Evolutionary conservation across 2,329 filamentous ascomycete genomes (phyloP).

Genomic region (Scedosporium minutisporum): DNA sequence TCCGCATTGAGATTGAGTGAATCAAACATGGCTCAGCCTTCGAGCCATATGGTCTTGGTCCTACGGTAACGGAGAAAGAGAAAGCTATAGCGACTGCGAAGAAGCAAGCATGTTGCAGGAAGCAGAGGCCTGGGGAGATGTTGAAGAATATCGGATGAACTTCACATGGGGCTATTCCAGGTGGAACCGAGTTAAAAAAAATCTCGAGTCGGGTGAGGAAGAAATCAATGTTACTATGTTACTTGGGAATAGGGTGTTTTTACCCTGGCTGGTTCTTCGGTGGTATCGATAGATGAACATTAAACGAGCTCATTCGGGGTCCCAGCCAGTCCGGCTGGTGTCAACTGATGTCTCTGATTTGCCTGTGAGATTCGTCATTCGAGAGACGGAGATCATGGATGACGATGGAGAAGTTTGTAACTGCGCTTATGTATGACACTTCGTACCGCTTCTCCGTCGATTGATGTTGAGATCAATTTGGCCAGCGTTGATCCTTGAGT

Average conservation of each 20-base stretch:
- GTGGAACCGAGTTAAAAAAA: background rate
- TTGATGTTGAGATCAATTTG: no score
- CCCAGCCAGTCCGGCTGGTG: no score
- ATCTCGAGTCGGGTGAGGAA: background rate
- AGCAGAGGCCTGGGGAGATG: background rate
- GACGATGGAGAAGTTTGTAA: no score
- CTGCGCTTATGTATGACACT: no score
- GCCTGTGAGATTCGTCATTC: background rate
- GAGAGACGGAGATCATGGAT: background rate
- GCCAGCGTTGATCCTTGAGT: no score
- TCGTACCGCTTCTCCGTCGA: no score
- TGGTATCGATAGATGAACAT: background rate
- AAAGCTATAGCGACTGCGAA: background rate
- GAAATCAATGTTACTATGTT: background rate
- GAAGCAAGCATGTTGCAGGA: background rate
- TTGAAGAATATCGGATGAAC: background rate
- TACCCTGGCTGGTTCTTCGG: background rate
- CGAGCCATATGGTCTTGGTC: background rate
- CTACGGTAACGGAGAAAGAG: background rate
- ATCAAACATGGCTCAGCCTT: background rate
- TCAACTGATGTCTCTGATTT: background rate
- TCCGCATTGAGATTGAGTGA: background rate
- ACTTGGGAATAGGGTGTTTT: background rate
- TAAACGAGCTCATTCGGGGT: background rate
- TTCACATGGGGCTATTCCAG: background rate